Percentiles rank a stretch among this genome's conserved stretches.
Conservation (phyloP, 169 alveolate genomes). For the Fabrea salina region DNA sequence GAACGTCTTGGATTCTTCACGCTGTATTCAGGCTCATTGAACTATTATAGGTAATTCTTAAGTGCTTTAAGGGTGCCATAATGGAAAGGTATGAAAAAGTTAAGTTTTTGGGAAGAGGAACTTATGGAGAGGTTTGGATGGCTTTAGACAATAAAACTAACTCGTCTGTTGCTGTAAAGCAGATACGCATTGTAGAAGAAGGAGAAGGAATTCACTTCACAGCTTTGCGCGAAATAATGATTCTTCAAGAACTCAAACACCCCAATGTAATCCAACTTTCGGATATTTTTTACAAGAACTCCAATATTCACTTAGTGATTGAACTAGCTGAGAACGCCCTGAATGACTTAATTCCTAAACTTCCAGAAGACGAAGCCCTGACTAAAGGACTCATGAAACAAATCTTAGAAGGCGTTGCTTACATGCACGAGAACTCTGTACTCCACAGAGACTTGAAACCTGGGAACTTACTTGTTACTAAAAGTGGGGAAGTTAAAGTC, state of each 20-base stretch:
- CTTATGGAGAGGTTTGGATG: constrained; percentile 94
- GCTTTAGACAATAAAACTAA: constrained; percentile 79
- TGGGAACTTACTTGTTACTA: constrained; percentile 70
- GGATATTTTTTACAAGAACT: constrained; percentile 56
- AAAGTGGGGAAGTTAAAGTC: constrained; percentile 69
- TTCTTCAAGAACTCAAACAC: constrained; percentile 89
- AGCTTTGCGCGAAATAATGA: constrained; percentile 92
- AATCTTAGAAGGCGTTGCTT: constrained; percentile 57
- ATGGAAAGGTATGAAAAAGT: constrained; percentile 83
- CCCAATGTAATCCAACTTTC: constrained; percentile 89
- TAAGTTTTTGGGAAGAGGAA: constrained; percentile 93
- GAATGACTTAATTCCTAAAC: neutral
- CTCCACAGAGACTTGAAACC: constrained; percentile 85
- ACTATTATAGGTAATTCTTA: too few species aligned
- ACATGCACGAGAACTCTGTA: constrained; percentile 72
- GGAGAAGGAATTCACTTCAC: constrained; percentile 92
- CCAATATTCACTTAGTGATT: constrained; percentile 27
- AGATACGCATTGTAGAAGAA: constrained; percentile 80
- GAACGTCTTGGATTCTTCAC: too few species aligned
- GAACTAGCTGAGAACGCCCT: constrained; percentile 30
- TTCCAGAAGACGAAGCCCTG: neutral
- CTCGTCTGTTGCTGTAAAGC: constrained; percentile 91
- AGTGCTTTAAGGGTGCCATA: too few species aligned
- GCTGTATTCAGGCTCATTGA: too few species aligned
- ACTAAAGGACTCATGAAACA: constrained; percentile 25